A percentile compares a stretch with the other conserved stretches of the same genome.
These are phyloP conservation scores for Aristolochia californica DNA, from an alignment of 164 flowering plant species.

Conservation along the genomic window DNA sequence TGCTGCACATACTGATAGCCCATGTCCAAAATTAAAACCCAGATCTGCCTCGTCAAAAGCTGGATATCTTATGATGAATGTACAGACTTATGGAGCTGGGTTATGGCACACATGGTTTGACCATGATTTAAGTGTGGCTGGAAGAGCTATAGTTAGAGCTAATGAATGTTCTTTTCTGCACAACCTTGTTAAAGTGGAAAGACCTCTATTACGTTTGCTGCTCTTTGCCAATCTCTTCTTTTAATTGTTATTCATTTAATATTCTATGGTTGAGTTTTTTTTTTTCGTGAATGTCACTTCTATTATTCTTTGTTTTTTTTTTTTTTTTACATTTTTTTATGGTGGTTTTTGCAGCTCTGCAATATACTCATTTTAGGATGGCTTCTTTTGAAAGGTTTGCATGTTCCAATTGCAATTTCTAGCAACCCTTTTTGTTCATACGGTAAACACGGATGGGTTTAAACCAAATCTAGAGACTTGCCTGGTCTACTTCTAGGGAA, in stretches of 20 bases:
- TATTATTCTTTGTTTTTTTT: neutral
- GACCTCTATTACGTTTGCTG: conserved; percentile 61
- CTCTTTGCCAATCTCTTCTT: conserved; percentile 1
- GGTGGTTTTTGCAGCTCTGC: no score
- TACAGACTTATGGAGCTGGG: conserved; percentile 95
- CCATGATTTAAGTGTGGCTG: conserved; percentile 81
- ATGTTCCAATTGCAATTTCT: neutral
- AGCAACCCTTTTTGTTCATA: conserved; percentile 15
- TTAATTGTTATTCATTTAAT: neutral
- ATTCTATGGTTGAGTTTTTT: neutral
- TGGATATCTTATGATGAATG: conserved; percentile 75
- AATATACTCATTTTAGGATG: neutral
- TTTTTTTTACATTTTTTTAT: no score
- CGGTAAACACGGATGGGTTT: conserved; percentile 85
- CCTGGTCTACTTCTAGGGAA: conserved; percentile 68
- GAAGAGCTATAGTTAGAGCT: conserved; percentile 70
- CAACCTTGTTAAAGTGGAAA: conserved; percentile 84
- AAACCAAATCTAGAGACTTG: conserved; percentile 95
- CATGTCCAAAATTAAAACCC: conserved; percentile 86
- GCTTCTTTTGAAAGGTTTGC: neutral
- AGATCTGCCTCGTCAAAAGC: conserved; percentile 71
- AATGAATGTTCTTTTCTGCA: conserved; percentile 63
- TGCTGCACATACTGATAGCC: conserved; percentile 97
- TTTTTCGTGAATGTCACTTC: neutral
- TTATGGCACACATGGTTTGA: conserved; percentile 99